These are phyloP conservation scores for Yarrowia phangngaensis DNA, from an alignment of 805 yeast genomes.

Conservation along the genomic window DNA sequence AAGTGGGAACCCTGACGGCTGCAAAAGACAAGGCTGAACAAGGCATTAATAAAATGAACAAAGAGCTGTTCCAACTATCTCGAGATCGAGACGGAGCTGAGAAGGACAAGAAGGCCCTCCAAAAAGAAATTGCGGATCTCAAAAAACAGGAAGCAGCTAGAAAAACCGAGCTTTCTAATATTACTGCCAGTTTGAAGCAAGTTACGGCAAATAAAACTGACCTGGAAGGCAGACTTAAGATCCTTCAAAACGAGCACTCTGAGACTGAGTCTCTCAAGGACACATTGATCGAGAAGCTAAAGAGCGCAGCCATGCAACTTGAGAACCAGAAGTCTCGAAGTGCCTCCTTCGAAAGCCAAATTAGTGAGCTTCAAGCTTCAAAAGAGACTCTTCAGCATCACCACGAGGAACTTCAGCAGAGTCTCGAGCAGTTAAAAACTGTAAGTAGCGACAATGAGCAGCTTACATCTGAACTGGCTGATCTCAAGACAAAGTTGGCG, in stretches of 20 bases:
- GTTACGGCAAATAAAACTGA: conserved; percentile 29
- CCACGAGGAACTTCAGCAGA: conserved; percentile 1
- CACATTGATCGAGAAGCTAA: conserved; percentile 47
- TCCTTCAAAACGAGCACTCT: conserved; percentile 34
- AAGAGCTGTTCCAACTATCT: conserved; percentile 67
- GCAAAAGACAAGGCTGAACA: conserved; percentile 68
- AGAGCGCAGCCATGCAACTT: conserved; percentile 43
- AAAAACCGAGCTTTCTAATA: conserved; percentile 4
- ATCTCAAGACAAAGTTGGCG: conserved; percentile 33
- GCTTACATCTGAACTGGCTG: conserved; percentile 28
- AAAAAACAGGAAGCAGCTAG: conserved; percentile 28
- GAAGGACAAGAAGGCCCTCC: conserved; percentile 31
- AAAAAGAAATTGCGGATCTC: conserved; percentile 28
- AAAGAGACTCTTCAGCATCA: conserved; percentile 4
- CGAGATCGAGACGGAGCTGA: conserved; percentile 54
- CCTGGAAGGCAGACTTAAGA: conserved; percentile 30
- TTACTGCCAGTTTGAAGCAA: conserved; percentile 27
- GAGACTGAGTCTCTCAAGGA: conserved; percentile 40
- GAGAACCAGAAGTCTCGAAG: conserved; percentile 33
- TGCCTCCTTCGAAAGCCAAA: conserved; percentile 8
- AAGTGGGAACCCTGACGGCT: conserved; percentile 40
- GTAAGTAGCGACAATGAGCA: conserved; percentile 29
- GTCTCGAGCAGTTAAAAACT: conserved; percentile 25
- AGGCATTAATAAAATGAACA: conserved; percentile 85
- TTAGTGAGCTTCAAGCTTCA: conserved; percentile 10